Base-by-base conservation (phyloP, 1,284 basidiomycete genomes). In the Veloboletus limbatus region DNA sequence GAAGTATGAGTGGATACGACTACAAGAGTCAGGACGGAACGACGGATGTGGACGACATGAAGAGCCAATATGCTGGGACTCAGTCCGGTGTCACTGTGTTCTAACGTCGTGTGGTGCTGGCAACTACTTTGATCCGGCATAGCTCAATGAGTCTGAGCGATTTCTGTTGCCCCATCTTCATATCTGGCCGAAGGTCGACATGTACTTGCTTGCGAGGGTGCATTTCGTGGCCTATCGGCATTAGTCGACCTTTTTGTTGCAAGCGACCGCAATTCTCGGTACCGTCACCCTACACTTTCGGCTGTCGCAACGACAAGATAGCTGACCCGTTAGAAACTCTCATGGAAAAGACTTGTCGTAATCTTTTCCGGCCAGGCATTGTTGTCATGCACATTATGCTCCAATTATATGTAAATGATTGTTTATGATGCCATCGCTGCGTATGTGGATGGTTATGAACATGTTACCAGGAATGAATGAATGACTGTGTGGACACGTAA, bases 1-100 rank as follows among this genome's bases (percentile, higher is more conserved):
- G 85, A 36, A 88, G 85, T 62, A 62, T 87, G 45, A 85, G 83
- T 33, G 78, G 78, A 57, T 90, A 86, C 55, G 88, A 91, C 62
- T 91, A 92, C 71, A 91, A 91, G 79, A 89, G 86, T 59, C 86
- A 89, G 63, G 88, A 90, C 54, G 88, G 86, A 51, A 75, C 76
- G 32, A 77, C 71, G 22, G 88, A 91, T 60, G 60, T 82, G 58
- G 88, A 91, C 62, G 88, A 91, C 63, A 79, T 90, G 76, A 88
- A 88, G 71, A 85, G 81, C 47, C 88, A 91, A 66, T 91, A 91
- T 65, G 74, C 85, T 11, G 85, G 84, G 34, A 89, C 87, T 11
- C 88, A 89, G 63, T 80, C 82, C 37, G 88, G 88, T 40, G 77
- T 92, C 50, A 92, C 89, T 34, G 88, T 88, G 54, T 92, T 87